Percentiles rank a stretch among this genome's conserved stretches.
phyloP scores from a whole-genome alignment of 805 yeast species.

The Isabelozyma pseudorhagii region DNA sequence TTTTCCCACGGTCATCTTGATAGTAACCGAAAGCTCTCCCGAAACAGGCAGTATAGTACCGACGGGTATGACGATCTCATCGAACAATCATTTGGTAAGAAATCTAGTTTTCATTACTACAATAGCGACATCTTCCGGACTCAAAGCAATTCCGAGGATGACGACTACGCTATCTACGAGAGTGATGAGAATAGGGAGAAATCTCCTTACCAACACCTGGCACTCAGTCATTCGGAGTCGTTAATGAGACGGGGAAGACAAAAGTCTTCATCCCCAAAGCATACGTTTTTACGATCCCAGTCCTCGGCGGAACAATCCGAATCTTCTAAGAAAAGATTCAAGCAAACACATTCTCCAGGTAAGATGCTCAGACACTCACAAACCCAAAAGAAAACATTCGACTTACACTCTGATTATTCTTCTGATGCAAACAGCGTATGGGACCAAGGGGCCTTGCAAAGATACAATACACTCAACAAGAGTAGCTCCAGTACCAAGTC shows the following conservation, averaged over 20 bases:
- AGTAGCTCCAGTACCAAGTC: neutral
- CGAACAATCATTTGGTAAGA: neutral
- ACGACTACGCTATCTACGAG: slow-evolving; percentile 6
- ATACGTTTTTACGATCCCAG: too few species aligned
- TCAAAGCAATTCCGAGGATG: neutral
- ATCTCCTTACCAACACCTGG: neutral
- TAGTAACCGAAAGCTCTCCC: neutral
- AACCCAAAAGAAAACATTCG: neutral
- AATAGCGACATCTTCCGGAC: neutral
- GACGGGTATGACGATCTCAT: neutral
- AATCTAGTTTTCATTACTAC: neutral
- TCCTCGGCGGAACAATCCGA: too few species aligned
- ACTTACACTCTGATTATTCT: neutral
- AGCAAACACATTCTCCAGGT: too few species aligned
- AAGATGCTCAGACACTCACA: too few species aligned
- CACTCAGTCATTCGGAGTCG: neutral
- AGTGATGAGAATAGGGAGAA: slow-evolving; percentile 2
- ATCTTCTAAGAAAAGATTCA: too few species aligned
- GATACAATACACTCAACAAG: neutral
- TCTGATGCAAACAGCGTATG: neutral
- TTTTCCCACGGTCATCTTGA: slow-evolving; percentile 7
- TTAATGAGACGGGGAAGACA: neutral
- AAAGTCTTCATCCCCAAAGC: neutral
- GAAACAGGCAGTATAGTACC: neutral
- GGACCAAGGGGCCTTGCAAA: neutral